Conservation (phyloP, 192 early-diverging fungal genomes). For the Linnemannia schmuckeri region DNA sequence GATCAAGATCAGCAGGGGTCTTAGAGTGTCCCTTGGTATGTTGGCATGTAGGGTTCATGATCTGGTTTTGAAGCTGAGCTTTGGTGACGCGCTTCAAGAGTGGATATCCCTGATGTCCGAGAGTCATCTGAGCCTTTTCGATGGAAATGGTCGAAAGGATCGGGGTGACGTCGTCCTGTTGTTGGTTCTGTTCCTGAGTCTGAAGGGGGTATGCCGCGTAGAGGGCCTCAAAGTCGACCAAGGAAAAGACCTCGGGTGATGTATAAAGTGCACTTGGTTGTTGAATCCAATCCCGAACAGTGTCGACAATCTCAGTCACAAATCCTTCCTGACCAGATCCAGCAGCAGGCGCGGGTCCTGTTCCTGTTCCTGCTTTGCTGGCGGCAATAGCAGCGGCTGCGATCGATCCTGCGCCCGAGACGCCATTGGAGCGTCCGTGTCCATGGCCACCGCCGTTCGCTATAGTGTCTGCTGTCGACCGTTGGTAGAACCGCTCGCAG, state of each 20-base stretch:
- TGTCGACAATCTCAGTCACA: slow-evolving; percentile 51
- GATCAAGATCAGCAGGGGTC: slow-evolving; percentile 77
- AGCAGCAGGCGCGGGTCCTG: slow-evolving; percentile 12
- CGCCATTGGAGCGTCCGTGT: slow-evolving; percentile 13
- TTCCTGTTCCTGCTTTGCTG: slow-evolving; percentile 48
- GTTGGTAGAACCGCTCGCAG: slow-evolving; percentile 52
- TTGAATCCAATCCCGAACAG: slow-evolving; percentile 59
- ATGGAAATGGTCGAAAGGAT: slow-evolving; percentile 77
- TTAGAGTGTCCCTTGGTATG: slow-evolving; percentile 76
- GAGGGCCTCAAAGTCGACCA: slow-evolving; percentile 64
- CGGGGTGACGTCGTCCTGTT: slow-evolving; percentile 60
- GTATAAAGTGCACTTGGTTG: slow-evolving; percentile 60
- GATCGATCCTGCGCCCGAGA: slow-evolving; percentile 40
- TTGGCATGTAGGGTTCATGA: slow-evolving; percentile 75
- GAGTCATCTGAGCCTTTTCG: slow-evolving; percentile 71
- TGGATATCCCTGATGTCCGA: slow-evolving; percentile 73
- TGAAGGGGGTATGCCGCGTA: slow-evolving; percentile 51
- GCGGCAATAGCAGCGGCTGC: slow-evolving; percentile 50
- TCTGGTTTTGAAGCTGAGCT: slow-evolving; percentile 74
- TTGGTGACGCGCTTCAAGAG: slow-evolving; percentile 79
- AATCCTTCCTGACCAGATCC: slow-evolving; percentile 37
- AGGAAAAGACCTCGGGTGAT: slow-evolving; percentile 62
- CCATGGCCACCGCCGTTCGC: slow-evolving; percentile 15
- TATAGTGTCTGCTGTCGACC: slow-evolving; percentile 40
- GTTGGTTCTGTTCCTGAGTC: slow-evolving; percentile 72